Evolutionary conservation across 2,329 filamentous ascomycete genomes (phyloP), one percentile per base, ranked within the genome.

Genomic region (Periconia sp.): DNA sequence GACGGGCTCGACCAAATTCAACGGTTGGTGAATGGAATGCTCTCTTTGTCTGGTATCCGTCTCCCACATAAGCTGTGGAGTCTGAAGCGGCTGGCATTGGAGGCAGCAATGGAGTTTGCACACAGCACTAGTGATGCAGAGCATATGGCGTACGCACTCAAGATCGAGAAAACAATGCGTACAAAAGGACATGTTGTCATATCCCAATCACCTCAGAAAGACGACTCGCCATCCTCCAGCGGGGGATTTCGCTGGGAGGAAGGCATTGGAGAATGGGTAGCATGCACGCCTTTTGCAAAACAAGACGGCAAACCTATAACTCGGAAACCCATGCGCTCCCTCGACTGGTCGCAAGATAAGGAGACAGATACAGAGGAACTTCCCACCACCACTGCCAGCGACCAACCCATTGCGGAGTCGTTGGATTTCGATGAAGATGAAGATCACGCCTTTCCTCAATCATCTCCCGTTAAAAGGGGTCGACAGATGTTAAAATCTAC

Each of bases 251-350:
- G 70, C 19, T 78, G 76, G 75, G 76, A 79, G 58, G 76, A 77
- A 45, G 76, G 74, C 10, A 72, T 79, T 35, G 74, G 74, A 20
- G 77, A 79, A 55, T 79, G 76, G 76, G 72, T 78, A n/a, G 64
- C 68, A 0, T 73, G 67, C 37, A 77, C 77, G 9, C 76, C 77
- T 0, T 71, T 71, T 57, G 48, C 53, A 8, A 66, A 62, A 41
- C 61, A 64, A 31, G 51, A 57, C 13, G 49, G 53, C n/a, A 59
- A 62, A 42, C 55, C 45, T 10, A 20, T 58, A 13, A 27, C 46
- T 6, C 56, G 53, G 41, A 60, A 60, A 30, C 61, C 63, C 1
- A 46, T 69, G 13, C 62, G 62, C 11, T 45, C 55, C 8, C 49
- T 71, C 8, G 56, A 46, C 6, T 57, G 60, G 2, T 72, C 70